Evolutionary conservation across 2,329 filamentous ascomycete genomes (phyloP), one percentile per base, ranked within the genome.

Genomic region (Thielaviopsis populi): DNA sequence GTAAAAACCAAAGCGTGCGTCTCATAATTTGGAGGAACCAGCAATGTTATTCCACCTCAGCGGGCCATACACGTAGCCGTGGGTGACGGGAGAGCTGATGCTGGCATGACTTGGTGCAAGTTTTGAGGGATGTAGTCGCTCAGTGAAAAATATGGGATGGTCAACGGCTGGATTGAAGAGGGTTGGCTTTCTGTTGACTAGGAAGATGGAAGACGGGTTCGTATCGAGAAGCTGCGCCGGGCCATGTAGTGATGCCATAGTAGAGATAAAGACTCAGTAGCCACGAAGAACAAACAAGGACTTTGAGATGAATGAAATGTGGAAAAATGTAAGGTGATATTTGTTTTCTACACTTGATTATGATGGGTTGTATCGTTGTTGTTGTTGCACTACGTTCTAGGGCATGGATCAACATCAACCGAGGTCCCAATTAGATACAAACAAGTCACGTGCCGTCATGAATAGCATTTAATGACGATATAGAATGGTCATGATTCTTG

Each of bases 131-230:
- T 46, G 59, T 4, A 66, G 11, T 5, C 48, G 54, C 10, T 15
- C 19, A 2, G 65, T 66, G 17, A 62, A 66, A 27, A 66, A 66
- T 10, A 61, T 59, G 5, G 65, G 65, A 60, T 66, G 65, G 24
- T 56, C 22, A 30, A 63, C 59, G 5, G 65, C 59, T 22, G 65
- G 60, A 53, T 66, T 41, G 27, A 66, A 62, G 37, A 50, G 17
- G 13, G 48, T 10, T 37, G 56, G 53, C 22, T 58, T 59, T n/a
- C 5, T 15, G 48, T 27, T 54, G 50, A n/a, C 7, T 17, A 17
- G 2, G 24, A 3, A 17, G 17, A 17, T 1, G 17, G 15, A 22
- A 27, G 24, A 54, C 17, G 50, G 24, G 17, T 3, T 54, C 50
- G 3, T 27, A 7, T 33, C 15, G 24, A 33, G 24, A 33, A 24